Percentiles rank a stretch among this genome's conserved stretches.
Evolutionary conservation across 331 rosid species (phyloP).

Genomic region (Malus hybrid): DNA sequence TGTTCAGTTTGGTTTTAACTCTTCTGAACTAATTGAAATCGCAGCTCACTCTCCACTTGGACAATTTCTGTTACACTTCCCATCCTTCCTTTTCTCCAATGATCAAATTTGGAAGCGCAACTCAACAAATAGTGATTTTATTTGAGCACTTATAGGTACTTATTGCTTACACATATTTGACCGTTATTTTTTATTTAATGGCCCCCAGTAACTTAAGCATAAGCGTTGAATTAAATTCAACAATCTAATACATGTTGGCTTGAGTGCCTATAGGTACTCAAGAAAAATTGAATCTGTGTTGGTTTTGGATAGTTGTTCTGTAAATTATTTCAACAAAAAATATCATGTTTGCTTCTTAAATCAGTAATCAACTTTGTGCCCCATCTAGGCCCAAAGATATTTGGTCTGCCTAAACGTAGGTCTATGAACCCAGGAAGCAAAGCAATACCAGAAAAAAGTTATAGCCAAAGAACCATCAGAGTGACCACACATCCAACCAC

Average conservation of each 20-base stretch:
- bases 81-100: no score
- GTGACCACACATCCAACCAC: background rate
- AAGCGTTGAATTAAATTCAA: no score
- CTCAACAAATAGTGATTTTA: no score
- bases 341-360: background rate
- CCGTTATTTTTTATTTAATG: no score
- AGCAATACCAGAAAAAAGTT: background rate
- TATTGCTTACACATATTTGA: no score
- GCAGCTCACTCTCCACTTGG: background rate
- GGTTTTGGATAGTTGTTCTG: background rate
- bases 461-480: background rate
- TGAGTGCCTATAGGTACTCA: background rate
- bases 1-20: background rate
- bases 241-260: background rate
- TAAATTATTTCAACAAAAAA: background rate
- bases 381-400: background rate
- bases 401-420: background rate
- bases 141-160: no score
- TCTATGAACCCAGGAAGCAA: background rate
- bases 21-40: background rate
- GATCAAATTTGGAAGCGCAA: no score
- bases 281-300: background rate
- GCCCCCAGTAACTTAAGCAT: no score
- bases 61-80: no score
- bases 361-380: background rate